phyloP scores from a whole-genome alignment of 1,284 basidiomycete genomes.

The Ganoderma resinaceum region DNA sequence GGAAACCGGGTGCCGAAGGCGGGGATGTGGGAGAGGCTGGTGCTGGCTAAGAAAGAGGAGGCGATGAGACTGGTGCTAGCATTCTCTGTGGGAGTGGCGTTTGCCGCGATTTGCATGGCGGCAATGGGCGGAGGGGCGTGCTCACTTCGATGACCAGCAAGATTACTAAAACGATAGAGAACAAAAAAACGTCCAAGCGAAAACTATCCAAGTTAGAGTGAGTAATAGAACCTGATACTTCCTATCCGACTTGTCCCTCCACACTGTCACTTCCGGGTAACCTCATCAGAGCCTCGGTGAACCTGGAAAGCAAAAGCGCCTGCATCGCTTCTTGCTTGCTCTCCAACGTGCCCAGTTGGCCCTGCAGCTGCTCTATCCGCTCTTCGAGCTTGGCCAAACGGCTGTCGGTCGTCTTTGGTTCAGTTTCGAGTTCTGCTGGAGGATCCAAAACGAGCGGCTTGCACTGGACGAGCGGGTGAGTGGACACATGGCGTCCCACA shows the following conservation, averaged over 20 bases:
- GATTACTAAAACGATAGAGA: neutral
- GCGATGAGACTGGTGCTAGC: slow-evolving; percentile 24
- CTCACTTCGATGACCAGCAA: neutral
- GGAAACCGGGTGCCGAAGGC: slow-evolving; percentile 22
- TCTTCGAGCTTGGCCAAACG: slow-evolving; percentile 16
- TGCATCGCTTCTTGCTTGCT: slow-evolving; percentile 9
- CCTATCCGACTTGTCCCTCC: neutral
- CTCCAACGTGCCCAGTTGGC: slow-evolving; percentile 9
- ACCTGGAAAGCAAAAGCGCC: neutral
- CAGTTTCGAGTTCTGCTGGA: neutral
- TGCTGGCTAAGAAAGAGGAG: slow-evolving; percentile 12
- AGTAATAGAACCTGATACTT: neutral
- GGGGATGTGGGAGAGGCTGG: slow-evolving; percentile 10
- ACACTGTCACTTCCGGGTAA: neutral
- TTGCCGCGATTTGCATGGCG: slow-evolving; percentile 18
- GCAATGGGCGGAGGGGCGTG: neutral
- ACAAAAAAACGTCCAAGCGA: neutral
- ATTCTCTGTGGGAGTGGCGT: slow-evolving; percentile 25
- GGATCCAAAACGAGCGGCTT: slow-evolving; percentile 1
- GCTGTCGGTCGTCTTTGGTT: neutral
- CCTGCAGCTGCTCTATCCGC: slow-evolving; percentile 19
- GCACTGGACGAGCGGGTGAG: slow-evolving; percentile 13
- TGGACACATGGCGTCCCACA: neutral
- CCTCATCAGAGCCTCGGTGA: slow-evolving; percentile 3
- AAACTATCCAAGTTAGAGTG: neutral